A percentile compares a stretch with the other conserved stretches of the same genome.
phyloP scores from a whole-genome alignment of 23 red algal species.

The Agarophyton chilense region DNA sequence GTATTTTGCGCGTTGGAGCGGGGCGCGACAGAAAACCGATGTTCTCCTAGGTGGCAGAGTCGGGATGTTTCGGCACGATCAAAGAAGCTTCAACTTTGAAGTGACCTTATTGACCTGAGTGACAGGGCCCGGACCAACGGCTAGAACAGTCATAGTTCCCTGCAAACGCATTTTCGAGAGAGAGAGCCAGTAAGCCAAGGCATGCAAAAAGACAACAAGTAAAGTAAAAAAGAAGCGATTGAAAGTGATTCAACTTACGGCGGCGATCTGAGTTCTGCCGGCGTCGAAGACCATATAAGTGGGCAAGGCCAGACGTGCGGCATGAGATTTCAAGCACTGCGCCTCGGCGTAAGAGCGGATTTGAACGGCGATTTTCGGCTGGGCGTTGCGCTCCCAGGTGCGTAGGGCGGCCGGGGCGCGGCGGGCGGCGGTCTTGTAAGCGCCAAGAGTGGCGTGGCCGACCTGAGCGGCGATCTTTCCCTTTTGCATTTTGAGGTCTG shows the following conservation, averaged over 20 bases:
- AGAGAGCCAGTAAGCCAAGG: not conserved
- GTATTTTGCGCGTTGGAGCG: not conserved
- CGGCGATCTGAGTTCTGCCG: constrained; percentile 89
- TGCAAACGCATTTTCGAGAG: constrained; percentile 5
- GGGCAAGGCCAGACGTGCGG: constrained; percentile 15
- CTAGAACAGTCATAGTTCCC: constrained; percentile 84
- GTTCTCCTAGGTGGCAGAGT: not conserved
- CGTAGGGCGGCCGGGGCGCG: not conserved
- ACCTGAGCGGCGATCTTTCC: constrained; percentile 94
- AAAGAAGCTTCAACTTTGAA: constrained; percentile 73
- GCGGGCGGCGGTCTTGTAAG: constrained; percentile 55
- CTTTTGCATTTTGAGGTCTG: constrained; percentile 88
- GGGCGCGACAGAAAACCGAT: not conserved
- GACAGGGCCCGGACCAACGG: constrained; percentile 81
- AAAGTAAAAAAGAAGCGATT: not conserved
- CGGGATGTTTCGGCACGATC: not conserved
- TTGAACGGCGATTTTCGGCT: constrained; percentile 93
- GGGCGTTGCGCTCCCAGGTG: constrained; percentile 77
- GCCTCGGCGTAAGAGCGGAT: constrained; percentile 54
- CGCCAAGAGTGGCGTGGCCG: constrained; percentile 91
- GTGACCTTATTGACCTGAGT: constrained; percentile 78
- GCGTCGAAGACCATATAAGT: constrained; percentile 86
- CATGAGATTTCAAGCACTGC: constrained; percentile 36
- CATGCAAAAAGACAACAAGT: not conserved
- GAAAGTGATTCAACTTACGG: constrained; percentile 63